These are phyloP conservation scores for Peribolospora baueri DNA, from an alignment of 768 basidiomycete species.

Conservation along the genomic window DNA sequence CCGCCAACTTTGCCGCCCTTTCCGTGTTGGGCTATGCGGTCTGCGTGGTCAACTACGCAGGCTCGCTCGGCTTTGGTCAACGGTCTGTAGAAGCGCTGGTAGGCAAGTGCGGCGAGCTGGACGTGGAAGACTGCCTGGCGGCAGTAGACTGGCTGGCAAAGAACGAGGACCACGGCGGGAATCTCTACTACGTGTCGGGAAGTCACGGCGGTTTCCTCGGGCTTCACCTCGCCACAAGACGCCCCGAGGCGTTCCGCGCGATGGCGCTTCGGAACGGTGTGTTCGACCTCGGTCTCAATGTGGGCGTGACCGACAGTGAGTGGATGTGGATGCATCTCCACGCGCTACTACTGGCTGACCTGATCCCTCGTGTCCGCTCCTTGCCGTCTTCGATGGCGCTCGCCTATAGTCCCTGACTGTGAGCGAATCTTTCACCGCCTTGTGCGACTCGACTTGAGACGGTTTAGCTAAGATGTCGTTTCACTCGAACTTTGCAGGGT, in stretches of 20 bases:
- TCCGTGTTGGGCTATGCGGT: conserved; percentile 29
- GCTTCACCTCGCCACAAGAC: conserved; percentile 30
- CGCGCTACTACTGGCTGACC: too few species aligned
- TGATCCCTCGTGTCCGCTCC: too few species aligned
- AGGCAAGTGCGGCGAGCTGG: conserved; percentile 37
- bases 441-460: not conserved
- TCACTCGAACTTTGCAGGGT: not conserved
- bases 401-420: conserved; percentile 31
- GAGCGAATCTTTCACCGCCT: not conserved
- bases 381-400: too few species aligned
- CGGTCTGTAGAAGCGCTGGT: conserved; percentile 31
- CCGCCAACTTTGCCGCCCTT: conserved; percentile 24
- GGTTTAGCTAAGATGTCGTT: not conserved
- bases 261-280: conserved; percentile 46
- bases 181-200: conserved; percentile 36
- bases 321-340: too few species aligned
- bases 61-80: conserved; percentile 42
- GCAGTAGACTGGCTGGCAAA: conserved; percentile 30
- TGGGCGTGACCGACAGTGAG: conserved; percentile 28
- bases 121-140: conserved; percentile 40
- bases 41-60: conserved; percentile 41
- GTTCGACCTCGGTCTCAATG: conserved; percentile 33
- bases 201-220: conserved; percentile 35
- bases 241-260: conserved; percentile 37
- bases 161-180: conserved; percentile 27